phyloP scores from a whole-genome alignment of 192 early-diverging fungal species.

The Umbelopsis isabellina region DNA sequence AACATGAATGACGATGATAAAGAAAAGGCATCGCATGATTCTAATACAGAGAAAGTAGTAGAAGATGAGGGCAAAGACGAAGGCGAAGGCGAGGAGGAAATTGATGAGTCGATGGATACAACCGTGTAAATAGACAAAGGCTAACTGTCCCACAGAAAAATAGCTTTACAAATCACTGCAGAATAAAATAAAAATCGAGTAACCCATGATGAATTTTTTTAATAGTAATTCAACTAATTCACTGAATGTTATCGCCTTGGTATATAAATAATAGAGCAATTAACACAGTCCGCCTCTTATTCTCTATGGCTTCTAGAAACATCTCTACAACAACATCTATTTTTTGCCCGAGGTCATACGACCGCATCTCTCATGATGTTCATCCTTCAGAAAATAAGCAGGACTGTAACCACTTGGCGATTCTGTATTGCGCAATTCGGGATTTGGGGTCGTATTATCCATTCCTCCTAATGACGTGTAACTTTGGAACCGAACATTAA shows the following conservation, averaged over 20 bases:
- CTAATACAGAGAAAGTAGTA: background rate
- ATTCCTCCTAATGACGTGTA: slow-evolving; percentile 92
- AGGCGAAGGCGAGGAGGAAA: background rate
- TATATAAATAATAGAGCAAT: slow-evolving; percentile 5
- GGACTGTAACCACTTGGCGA: slow-evolving; percentile 56
- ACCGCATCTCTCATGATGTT: slow-evolving; percentile 50
- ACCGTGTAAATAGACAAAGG: slow-evolving; percentile 9
- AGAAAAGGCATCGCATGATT: slow-evolving; percentile 7
- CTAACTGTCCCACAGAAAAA: no score
- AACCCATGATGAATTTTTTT: background rate
- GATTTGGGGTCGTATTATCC: slow-evolving; percentile 86
- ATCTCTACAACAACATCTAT: background rate
- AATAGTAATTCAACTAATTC: background rate
- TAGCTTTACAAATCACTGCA: background rate
- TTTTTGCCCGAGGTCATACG: slow-evolving; percentile 5
- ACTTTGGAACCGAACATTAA: slow-evolving; percentile 37
- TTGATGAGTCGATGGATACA: slow-evolving; percentile 10
- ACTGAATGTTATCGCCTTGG: background rate
- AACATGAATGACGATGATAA: background rate
- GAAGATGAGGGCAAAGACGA: background rate
- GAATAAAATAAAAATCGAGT: background rate
- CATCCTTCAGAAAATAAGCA: slow-evolving; percentile 65
- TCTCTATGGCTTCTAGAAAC: background rate
- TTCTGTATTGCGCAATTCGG: slow-evolving; percentile 58
- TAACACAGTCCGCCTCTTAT: background rate